Evolutionary conservation across 2,329 filamentous ascomycete genomes (phyloP).

Genomic region (Penicillium sp.): DNA sequence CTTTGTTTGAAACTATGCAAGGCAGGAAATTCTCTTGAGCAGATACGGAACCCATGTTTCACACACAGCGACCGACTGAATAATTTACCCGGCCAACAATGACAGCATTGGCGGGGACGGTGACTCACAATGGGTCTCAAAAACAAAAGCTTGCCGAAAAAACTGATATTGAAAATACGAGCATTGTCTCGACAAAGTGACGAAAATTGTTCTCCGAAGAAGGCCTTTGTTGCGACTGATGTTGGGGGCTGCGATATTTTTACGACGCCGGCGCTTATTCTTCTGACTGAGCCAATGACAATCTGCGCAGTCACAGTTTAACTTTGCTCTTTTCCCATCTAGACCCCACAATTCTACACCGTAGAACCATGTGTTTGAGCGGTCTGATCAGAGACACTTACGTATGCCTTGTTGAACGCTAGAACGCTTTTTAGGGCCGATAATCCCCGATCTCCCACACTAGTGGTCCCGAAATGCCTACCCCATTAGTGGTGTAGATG

Average conservation of each 20-base stretch:
- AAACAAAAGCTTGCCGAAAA: neutral
- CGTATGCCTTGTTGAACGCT: neutral
- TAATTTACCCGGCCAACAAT: no score
- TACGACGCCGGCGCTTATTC: constrained; percentile 1
- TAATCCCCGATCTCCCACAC: neutral
- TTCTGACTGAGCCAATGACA: neutral
- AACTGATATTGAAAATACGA: neutral
- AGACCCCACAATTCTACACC: neutral
- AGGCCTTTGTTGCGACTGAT: neutral
- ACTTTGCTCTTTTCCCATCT: neutral
- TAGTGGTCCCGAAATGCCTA: neutral
- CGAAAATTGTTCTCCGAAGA: neutral
- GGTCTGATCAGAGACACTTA: neutral
- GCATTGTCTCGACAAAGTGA: neutral
- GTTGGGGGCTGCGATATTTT: neutral
- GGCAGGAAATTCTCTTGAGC: neutral
- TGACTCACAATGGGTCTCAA: neutral
- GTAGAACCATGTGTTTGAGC: neutral
- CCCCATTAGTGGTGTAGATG: neutral
- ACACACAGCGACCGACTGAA: neutral
- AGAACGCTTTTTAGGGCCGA: neutral
- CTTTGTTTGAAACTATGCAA: no score
- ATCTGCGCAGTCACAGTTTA: neutral
- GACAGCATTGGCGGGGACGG: neutral
- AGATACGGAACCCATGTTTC: neutral